Evolutionary conservation across 768 basidiomycete genomes (phyloP).

Genomic region (Clitopilus passeckerianus): DNA sequence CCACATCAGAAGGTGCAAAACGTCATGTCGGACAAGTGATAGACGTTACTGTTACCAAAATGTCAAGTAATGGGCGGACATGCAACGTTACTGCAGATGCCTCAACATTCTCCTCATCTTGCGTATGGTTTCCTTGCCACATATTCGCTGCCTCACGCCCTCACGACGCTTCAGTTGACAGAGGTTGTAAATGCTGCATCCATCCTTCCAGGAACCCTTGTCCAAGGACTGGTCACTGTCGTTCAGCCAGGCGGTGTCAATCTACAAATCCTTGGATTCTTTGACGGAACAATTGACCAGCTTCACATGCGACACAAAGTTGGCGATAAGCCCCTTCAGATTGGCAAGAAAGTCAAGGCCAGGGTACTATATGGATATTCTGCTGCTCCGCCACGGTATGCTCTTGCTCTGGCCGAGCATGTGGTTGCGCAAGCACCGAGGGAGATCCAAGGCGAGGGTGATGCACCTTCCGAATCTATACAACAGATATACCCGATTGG

Average conservation of each 20-base stretch:
- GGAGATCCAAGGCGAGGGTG: conserved; percentile 19
- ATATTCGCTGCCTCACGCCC: conserved; percentile 1
- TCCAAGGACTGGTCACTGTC: conserved; percentile 77
- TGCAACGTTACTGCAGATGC: conserved; percentile 63
- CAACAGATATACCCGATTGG: conserved; percentile 71
- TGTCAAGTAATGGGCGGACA: conserved; percentile 75
- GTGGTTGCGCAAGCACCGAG: conserved; percentile 51
- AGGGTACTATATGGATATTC: conserved; percentile 80
- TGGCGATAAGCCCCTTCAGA: conserved; percentile 41
- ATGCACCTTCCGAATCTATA: conserved; percentile 21
- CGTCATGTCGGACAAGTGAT: conserved; percentile 66
- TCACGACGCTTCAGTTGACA: conserved; percentile 43
- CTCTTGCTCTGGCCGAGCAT: conserved; percentile 73
- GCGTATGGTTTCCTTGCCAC: conserved; percentile 35
- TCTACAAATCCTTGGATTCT: conserved; percentile 87
- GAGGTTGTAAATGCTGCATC: conserved; percentile 77
- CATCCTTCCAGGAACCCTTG: conserved; percentile 80
- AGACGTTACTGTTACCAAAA: conserved; percentile 57
- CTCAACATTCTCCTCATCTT: conserved; percentile 41
- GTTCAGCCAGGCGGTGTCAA: conserved; percentile 72
- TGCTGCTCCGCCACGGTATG: conserved; percentile 75
- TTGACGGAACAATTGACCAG: conserved; percentile 84
- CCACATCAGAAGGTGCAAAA: conserved; percentile 20
- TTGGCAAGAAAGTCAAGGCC: conserved; percentile 77
- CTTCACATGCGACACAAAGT: conserved; percentile 59